Evolutionary conservation across 2,329 filamentous ascomycete species (phyloP), one percentile per base, ranked within the genome.

Genomic region (Nigrospora osmanthi): DNA sequence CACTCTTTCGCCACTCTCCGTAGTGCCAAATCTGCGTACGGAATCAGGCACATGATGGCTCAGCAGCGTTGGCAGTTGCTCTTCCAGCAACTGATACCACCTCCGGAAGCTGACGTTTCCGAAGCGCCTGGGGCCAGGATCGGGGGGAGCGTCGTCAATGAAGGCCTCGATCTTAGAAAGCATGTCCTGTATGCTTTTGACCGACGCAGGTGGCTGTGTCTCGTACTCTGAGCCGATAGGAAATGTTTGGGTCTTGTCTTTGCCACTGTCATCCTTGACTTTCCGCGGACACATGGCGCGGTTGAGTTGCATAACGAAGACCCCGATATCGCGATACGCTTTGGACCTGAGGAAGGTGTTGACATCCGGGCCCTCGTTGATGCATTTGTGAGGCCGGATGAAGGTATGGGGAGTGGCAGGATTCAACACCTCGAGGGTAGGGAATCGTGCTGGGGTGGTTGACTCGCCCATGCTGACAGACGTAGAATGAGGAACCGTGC

Each of bases 301-400:
- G 63, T 95, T 97, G 40, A 98, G 81, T 67, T 97, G 93, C 52
- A 95, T 74, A 39, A 97, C 71, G 62, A 95, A 97, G 39, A 80
- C 76, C 64, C 88, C 85, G 44, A 98, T 87, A 60, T 96, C 89
- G 47, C 81, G 77, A 67, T 97, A 96, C 38, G 89, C 93, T 53
- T 78, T 80, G 40, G 87, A 89, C 10, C 75, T 77, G 43, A 95
- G 78, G 64, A 97, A 98, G 50, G 76, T 78, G 16, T 78, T 65
- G 44, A 98, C 86, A 72, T 97, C 89, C 48, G 83, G 71, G 46
- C 84, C 84, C 56, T 93, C 87, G 66, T 95, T 76, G 68, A 98
- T 98, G 58, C 75, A 75, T 65, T 97, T 98, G 46, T 63, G 60
- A 0, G 93, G 93, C 36, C 70, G 68, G 43, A 71, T 60, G 64